Percentiles rank a stretch among this genome's conserved stretches.
Conservation (phyloP, 2,329 filamentous ascomycete genomes). For the Botrytis pseudocinerea region DNA sequence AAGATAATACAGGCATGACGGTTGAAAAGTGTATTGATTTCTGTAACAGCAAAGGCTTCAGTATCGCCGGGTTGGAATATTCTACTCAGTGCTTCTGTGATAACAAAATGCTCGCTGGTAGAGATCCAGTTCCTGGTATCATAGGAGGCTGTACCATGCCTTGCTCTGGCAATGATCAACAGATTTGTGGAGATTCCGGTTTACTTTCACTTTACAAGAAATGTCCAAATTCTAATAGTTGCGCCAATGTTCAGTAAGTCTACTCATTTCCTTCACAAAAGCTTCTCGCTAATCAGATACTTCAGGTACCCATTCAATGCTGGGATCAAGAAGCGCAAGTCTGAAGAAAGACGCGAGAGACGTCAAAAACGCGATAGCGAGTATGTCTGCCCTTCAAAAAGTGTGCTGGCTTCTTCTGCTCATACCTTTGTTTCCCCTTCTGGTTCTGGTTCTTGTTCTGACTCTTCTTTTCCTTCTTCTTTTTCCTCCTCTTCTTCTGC, state of each 20-base stretch:
- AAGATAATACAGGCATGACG: conserved; percentile 29
- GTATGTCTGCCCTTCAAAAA: background rate
- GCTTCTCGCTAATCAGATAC: background rate
- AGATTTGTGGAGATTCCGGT: conserved; percentile 36
- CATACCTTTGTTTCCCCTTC: background rate
- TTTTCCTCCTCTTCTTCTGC: background rate
- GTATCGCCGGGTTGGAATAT: conserved; percentile 42
- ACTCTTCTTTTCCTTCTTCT: background rate
- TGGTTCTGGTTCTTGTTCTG: background rate
- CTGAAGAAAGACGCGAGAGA: conserved; percentile 8
- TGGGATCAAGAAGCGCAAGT: conserved; percentile 6
- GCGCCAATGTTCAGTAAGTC: conserved; percentile 18
- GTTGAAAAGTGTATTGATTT: conserved; percentile 40
- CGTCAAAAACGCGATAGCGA: conserved; percentile 10
- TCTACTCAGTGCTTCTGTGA: conserved; percentile 38
- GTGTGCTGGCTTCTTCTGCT: background rate
- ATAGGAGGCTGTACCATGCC: conserved; percentile 22
- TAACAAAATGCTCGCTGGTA: conserved; percentile 26
- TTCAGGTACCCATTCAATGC: conserved; percentile 20
- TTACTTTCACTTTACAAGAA: conserved; percentile 26
- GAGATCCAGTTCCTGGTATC: conserved; percentile 16
- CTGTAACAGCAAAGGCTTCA: conserved; percentile 33
- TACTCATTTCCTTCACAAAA: background rate
- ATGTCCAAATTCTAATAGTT: background rate
- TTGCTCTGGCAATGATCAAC: conserved; percentile 27